Base-by-base conservation (phyloP, 2,329 filamentous ascomycete species). In the Fusarium virguliforme region DNA sequence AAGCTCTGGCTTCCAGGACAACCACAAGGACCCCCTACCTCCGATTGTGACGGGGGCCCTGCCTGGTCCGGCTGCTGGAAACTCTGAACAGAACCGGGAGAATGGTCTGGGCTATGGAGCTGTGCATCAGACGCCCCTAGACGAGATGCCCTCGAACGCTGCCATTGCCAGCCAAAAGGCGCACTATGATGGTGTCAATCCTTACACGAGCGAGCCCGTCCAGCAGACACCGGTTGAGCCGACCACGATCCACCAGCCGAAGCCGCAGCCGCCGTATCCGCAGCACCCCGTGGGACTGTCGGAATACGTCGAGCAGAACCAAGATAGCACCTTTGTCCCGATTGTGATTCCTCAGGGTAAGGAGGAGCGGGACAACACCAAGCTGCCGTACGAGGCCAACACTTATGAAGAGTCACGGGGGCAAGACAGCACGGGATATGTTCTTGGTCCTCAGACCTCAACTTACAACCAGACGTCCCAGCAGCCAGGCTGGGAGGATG, bases 1-100 rank as follows among this genome's bases (percentile, higher is more conserved):
- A 81, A 94, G 91, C 81, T 95, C 93, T 75, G 90, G 87, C 71
- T 83, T 82, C 74, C 79, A 83, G 71, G 80, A 82, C 66, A 71
- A 79, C 54, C 70, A 72, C 35, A 74, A 80, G 74, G 90, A 90
- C 77, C 85, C 86, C 78, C 80, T 89, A 75, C 85, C 88, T 75
- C 85, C 88, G 73, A 89, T 88, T 61, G 87, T 88, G 54, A 86
- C 89, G 30, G 86, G 85, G 48, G 86, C 85, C 43, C 80, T 89
- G 9, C 86, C 89, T 43, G 62, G 62, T 57, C 50, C 66, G 13
- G 61, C 71, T 40, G 46, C 65, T 59, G 85, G 76, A 80, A 68
- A 61, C 59, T 46, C 62, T 26, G 72, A 66, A 54, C 80, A 82
- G 65, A 79, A 79, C 38, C 76, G 74, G 63, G 78, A 82, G 43